These are phyloP conservation scores for Zygosaccharomyces bisporus DNA, from an alignment of 805 yeast genomes.

Conservation along the genomic window DNA sequence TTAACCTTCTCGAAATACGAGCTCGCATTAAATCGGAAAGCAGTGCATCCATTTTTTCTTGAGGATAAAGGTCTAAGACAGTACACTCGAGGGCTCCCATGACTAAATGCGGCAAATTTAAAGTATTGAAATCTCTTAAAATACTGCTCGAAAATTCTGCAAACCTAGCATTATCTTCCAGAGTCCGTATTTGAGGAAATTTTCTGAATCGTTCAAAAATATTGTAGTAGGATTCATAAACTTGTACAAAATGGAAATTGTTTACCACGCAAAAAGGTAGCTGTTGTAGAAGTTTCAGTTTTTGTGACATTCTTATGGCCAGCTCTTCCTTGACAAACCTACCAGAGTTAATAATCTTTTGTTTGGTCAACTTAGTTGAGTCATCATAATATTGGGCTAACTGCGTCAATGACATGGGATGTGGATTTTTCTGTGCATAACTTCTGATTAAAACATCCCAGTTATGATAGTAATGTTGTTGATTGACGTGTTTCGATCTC, in stretches of 20 bases:
- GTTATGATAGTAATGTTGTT: constrained; percentile 79
- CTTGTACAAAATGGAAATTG: constrained; percentile 80
- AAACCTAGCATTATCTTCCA: constrained; percentile 73
- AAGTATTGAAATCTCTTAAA: constrained; percentile 69
- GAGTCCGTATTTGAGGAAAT: constrained; percentile 59
- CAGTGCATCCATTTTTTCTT: constrained; percentile 61
- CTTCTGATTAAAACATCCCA: constrained; percentile 27
- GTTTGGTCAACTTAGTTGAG: constrained; percentile 56
- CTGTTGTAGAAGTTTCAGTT: constrained; percentile 72
- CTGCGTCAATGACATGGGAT: constrained; percentile 87
- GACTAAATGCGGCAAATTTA: constrained; percentile 81
- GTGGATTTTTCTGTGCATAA: constrained; percentile 53
- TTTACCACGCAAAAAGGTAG: constrained; percentile 81
- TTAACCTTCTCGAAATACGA: constrained; percentile 82
- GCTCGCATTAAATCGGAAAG: constrained; percentile 77
- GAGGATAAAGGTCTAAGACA: constrained; percentile 54
- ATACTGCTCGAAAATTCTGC: constrained; percentile 60
- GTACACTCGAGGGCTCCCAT: constrained; percentile 89
- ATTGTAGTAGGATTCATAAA: constrained; percentile 83
- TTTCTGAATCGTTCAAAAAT: constrained; percentile 83
- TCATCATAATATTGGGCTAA: constrained; percentile 82
- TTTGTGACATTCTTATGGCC: constrained; percentile 77
- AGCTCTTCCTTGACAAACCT: constrained; percentile 84
- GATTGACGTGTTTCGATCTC: constrained; percentile 46
- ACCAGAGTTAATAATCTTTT: constrained; percentile 77